Evolutionary conservation across 345 rosid genomes (phyloP).

Genomic region (Euphorbia pulcherrima): DNA sequence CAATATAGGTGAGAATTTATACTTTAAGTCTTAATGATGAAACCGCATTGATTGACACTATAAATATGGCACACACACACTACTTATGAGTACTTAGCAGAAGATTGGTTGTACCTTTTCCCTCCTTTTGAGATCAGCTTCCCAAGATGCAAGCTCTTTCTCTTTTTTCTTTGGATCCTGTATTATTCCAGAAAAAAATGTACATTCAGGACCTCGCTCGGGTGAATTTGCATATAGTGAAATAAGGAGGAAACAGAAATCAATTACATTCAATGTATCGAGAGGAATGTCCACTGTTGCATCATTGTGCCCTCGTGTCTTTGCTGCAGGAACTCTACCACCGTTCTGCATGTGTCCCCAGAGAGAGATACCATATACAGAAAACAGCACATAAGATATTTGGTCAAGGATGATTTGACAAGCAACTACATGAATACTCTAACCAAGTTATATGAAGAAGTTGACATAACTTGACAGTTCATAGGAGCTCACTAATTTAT

Average conservation of each 20-base stretch:
- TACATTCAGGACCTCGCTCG: conserved; percentile 13
- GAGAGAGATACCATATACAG: not conserved
- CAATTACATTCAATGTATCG: conserved; percentile 66
- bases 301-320: conserved; percentile 59
- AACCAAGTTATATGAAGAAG: not conserved
- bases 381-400: not conserved
- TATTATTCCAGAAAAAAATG: conserved; percentile 7
- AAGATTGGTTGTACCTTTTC: conserved; percentile 20
- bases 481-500: not conserved
- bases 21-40: not conserved
- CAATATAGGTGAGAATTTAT: not conserved
- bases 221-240: not conserved
- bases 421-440: not conserved
- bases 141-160: conserved; percentile 82
- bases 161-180: conserved; percentile 52
- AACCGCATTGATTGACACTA: not conserved
- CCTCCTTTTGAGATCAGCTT: conserved; percentile 85
- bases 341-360: conserved; percentile 50
- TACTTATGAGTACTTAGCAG: not conserved
- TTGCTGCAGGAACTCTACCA: conserved; percentile 42
- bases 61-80: not conserved
- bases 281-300: conserved; percentile 91
- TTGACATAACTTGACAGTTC: not conserved
- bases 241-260: conserved; percentile 1
- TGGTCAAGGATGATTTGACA: not conserved